Conservation (phyloP, 1,284 basidiomycete genomes). For the Phylloboletellus chloephorus region DNA sequence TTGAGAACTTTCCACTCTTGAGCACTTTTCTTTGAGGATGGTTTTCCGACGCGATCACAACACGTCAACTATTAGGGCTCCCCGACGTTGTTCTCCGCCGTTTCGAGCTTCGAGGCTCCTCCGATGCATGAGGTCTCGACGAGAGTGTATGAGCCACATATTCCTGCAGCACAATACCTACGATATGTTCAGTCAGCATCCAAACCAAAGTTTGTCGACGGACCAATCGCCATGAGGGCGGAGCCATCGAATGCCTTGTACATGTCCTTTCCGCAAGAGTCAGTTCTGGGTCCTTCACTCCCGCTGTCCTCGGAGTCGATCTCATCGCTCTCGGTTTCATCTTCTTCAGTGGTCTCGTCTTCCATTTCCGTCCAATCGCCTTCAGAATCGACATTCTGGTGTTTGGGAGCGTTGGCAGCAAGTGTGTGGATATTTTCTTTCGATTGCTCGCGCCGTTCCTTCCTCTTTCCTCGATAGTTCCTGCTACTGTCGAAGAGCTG, state of each 20-base stretch:
- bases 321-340: constrained; percentile 19
- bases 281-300: constrained; percentile 6
- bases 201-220: constrained; percentile 15
- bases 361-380: constrained; percentile 19
- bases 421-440: constrained; percentile 24
- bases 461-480: constrained; percentile 42
- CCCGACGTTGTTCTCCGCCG: constrained; percentile 8
- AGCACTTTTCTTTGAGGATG: too few relatives aligned
- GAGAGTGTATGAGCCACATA: constrained; percentile 39
- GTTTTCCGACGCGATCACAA: too few relatives aligned
- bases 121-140: not conserved
- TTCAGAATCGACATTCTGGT: constrained; percentile 15
- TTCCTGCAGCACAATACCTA: constrained; percentile 67
- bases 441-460: constrained; percentile 16
- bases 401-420: constrained; percentile 9
- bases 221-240: constrained; percentile 65
- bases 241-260: constrained; percentile 69
- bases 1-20: too few relatives aligned
- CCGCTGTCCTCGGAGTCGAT: constrained; percentile 12
- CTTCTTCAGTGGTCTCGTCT: constrained; percentile 21
- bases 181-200: constrained; percentile 10
- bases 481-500: constrained; percentile 50
- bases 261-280: constrained; percentile 50
- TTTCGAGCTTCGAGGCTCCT: constrained; percentile 10
- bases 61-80: not conserved